phyloP scores from a whole-genome alignment of 169 alveolate genomes.

The Blepharisma undulans region DNA sequence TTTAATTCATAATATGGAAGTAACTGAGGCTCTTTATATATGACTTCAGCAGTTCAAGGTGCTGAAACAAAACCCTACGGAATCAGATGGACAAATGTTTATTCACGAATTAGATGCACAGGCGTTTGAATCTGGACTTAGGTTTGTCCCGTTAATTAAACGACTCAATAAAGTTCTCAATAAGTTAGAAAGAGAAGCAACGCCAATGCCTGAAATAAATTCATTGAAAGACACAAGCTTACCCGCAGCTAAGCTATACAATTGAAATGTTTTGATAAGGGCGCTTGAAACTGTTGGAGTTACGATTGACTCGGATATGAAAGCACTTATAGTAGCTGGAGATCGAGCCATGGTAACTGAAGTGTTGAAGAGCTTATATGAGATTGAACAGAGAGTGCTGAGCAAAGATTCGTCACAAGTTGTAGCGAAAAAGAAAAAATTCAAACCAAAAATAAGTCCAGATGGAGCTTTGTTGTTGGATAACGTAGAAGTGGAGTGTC shows the following conservation, averaged over 20 bases:
- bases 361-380: slow-evolving; percentile 33
- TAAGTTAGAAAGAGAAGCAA: background rate
- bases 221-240: slow-evolving; percentile 39
- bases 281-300: slow-evolving; percentile 48
- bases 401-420: background rate
- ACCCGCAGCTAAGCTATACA: slow-evolving; percentile 67
- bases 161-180: background rate
- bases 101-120: slow-evolving; percentile 29
- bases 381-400: slow-evolving; percentile 23
- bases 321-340: slow-evolving; percentile 64
- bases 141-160: slow-evolving; percentile 21
- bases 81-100: background rate
- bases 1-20: slow-evolving; percentile 30
- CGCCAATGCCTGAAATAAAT: slow-evolving; percentile 37
- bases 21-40: background rate
- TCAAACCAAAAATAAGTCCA: background rate
- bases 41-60: slow-evolving; percentile 18
- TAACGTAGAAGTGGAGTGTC: slow-evolving; percentile 50
- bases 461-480: slow-evolving; percentile 24
- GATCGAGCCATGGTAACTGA: slow-evolving; percentile 58
- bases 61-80: background rate
- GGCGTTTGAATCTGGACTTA: slow-evolving; percentile 24
- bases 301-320: slow-evolving; percentile 53
- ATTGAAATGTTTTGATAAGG: slow-evolving; percentile 62
- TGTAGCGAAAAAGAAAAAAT: background rate